Percentiles rank a stretch among this genome's conserved stretches.
phyloP scores from a whole-genome alignment of 345 rosid genomes.

The Excoecaria agallocha region DNA sequence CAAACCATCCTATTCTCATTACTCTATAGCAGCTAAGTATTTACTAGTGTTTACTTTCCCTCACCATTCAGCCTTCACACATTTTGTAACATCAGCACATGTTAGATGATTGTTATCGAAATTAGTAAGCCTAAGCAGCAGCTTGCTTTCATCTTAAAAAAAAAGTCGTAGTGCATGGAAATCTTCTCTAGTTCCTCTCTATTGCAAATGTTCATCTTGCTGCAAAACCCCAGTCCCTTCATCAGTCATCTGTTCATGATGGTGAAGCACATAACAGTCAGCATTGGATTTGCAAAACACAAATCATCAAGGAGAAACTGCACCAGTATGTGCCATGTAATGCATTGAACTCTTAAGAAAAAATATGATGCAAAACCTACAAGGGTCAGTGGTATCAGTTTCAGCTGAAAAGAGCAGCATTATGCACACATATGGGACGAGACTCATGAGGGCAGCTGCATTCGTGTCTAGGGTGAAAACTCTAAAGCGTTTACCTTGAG shows the following conservation, averaged over 20 bases:
- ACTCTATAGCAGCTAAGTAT: background rate
- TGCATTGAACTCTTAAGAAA: background rate
- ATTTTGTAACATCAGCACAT: background rate
- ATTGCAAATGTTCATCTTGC: conserved; percentile 6
- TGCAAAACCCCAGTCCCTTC: conserved; percentile 14
- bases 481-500: conserved; percentile 26
- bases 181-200: background rate
- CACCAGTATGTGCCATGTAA: background rate
- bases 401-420: background rate
- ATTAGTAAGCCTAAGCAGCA: background rate
- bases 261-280: background rate
- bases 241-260: conserved; percentile 23
- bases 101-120: conserved; percentile 13
- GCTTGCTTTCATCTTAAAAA: background rate
- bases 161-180: conserved; percentile 4
- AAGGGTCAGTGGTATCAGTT: background rate
- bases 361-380: background rate
- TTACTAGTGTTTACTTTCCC: background rate
- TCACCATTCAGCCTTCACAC: background rate
- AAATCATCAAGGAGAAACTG: background rate
- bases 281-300: background rate
- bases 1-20: background rate
- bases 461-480: background rate
- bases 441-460: background rate
- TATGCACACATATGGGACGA: background rate